Conservation (phyloP, 768 basidiomycete species). For the Hygrocybe coccinea region DNA sequence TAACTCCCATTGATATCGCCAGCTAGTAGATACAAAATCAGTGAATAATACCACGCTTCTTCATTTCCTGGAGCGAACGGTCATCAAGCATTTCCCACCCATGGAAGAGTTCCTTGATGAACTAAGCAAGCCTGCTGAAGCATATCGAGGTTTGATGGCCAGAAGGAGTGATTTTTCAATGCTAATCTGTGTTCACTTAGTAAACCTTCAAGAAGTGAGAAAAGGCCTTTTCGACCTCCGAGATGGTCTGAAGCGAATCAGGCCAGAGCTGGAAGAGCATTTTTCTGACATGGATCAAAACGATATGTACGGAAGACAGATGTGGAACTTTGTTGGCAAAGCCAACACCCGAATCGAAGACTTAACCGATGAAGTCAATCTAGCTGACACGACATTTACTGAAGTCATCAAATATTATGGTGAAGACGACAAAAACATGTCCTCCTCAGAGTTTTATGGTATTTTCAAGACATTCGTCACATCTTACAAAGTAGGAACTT, state of each 20-base stretch:
- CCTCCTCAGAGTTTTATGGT: slow-evolving; percentile 90
- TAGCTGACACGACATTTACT: slow-evolving; percentile 76
- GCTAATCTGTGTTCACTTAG: slow-evolving; percentile 36
- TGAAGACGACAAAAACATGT: slow-evolving; percentile 83
- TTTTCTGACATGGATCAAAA: slow-evolving; percentile 65
- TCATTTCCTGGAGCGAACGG: slow-evolving; percentile 88
- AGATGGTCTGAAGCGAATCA: slow-evolving; percentile 72
- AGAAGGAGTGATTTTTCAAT: not conserved
- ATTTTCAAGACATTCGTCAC: slow-evolving; percentile 97
- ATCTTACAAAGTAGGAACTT: slow-evolving; percentile 68
- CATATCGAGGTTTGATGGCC: slow-evolving; percentile 71
- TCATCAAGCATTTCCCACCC: slow-evolving; percentile 79
- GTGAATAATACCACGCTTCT: slow-evolving; percentile 89
- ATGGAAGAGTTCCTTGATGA: slow-evolving; percentile 89
- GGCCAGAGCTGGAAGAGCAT: slow-evolving; percentile 73
- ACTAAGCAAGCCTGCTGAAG: slow-evolving; percentile 82
- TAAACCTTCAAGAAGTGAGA: slow-evolving; percentile 81
- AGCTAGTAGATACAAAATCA: slow-evolving; percentile 98
- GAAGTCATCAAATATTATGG: slow-evolving; percentile 90
- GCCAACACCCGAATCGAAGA: slow-evolving; percentile 75
- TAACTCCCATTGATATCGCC: not conserved
- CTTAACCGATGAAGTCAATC: slow-evolving; percentile 79
- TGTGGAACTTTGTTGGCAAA: slow-evolving; percentile 84
- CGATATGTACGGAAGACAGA: slow-evolving; percentile 82
- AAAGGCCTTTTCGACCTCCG: slow-evolving; percentile 69